These are phyloP conservation scores for Chenopodium quinoa DNA, from an alignment of 148 eudicot genomes.

Conservation along the genomic window DNA sequence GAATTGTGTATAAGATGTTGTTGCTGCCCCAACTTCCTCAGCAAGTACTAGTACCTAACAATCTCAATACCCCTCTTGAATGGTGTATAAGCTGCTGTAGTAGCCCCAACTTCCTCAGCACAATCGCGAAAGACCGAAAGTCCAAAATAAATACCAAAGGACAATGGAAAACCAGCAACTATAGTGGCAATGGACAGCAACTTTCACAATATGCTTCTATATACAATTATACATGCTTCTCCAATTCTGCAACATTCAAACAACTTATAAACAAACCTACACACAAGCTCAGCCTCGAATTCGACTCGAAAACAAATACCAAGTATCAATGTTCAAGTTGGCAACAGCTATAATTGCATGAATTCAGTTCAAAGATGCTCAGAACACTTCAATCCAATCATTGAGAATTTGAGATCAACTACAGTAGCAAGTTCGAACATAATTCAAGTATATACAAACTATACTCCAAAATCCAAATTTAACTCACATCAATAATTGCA, in stretches of 20 bases:
- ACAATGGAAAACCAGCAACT: constrained; percentile 5
- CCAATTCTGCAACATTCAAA: constrained; percentile 23
- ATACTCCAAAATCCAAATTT: background rate
- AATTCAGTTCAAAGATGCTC: background rate
- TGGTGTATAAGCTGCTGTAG: no score
- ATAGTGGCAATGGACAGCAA: constrained; percentile 3
- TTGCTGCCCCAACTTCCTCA: background rate
- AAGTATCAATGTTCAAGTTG: background rate
- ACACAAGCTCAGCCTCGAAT: constrained; percentile 1
- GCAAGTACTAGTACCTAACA: background rate
- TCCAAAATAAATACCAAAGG: constrained; percentile 13
- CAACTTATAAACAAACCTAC: background rate
- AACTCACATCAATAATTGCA: background rate
- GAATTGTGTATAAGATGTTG: no score
- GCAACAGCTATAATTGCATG: background rate
- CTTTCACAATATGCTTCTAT: constrained; percentile 1
- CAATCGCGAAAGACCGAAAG: background rate
- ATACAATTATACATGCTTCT: constrained; percentile 4
- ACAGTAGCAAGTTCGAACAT: background rate
- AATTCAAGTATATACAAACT: background rate
- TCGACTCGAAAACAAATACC: background rate
- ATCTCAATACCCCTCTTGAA: background rate
- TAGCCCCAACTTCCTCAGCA: background rate
- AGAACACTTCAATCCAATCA: background rate
- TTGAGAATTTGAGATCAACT: background rate